phyloP scores from a whole-genome alignment of 352 stramenopile genomes.

The Pythium graminicola region DNA sequence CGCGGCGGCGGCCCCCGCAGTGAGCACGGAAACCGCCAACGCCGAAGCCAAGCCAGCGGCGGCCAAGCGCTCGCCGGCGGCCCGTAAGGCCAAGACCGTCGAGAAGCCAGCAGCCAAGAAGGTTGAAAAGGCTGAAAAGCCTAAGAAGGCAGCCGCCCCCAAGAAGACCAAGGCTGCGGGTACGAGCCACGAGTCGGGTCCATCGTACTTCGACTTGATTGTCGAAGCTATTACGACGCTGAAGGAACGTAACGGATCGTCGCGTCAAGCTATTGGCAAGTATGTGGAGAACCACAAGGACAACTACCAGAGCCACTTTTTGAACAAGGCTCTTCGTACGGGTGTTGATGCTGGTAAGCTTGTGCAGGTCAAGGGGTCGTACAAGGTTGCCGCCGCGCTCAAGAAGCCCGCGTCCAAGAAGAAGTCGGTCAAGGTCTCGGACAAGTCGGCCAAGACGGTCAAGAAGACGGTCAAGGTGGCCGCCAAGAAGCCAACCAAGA shows the following conservation, averaged over 20 bases:
- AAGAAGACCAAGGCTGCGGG: conserved; percentile 29
- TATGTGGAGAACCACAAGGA: conserved; percentile 79
- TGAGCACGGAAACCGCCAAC: conserved; percentile 17
- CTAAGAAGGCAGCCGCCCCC: conserved; percentile 23
- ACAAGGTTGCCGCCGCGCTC: conserved; percentile 65
- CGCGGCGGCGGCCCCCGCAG: conserved; percentile 6
- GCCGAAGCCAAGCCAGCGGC: conserved; percentile 18
- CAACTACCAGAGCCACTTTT: conserved; percentile 74
- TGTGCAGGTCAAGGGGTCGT: conserved; percentile 80
- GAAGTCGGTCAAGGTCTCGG: conserved; percentile 57
- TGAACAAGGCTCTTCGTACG: conserved; percentile 88
- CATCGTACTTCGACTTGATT: conserved; percentile 87
- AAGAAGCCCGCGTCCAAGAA: conserved; percentile 65
- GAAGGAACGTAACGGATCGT: conserved; percentile 92
- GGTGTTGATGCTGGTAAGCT: conserved; percentile 84
- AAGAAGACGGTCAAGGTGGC: conserved; percentile 45
- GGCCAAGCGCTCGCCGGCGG: conserved; percentile 43
- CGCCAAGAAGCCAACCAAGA: conserved; percentile 34
- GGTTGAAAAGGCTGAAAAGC: conserved; percentile 20
- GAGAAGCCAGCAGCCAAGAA: conserved; percentile 36
- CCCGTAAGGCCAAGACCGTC: conserved; percentile 59
- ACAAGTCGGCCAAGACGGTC: conserved; percentile 28
- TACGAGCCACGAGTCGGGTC: conserved; percentile 29
- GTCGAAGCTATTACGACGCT: conserved; percentile 86
- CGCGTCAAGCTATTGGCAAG: conserved; percentile 88